Conservation (phyloP, 2,329 filamentous ascomycete species). For the Botrytis fabae region DNA sequence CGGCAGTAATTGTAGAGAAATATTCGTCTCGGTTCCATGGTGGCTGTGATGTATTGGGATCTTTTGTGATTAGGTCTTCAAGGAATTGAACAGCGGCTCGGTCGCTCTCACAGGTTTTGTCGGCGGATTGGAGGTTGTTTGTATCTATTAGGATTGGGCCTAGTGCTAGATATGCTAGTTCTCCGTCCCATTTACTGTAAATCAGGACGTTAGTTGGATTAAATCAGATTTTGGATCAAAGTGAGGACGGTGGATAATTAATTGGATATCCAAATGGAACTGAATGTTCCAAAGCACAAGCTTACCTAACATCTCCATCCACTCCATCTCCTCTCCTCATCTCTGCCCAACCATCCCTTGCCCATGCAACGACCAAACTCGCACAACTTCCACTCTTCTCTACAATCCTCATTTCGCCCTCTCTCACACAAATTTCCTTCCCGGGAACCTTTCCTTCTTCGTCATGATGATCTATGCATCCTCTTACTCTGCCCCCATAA, state of each 20-base stretch:
- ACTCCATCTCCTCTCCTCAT: slow-evolving; percentile 45
- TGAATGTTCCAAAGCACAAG: too few relatives aligned
- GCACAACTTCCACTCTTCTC: slow-evolving; percentile 70
- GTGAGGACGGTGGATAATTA: neutral
- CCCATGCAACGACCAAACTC: slow-evolving; percentile 66
- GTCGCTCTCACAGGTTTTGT: slow-evolving; percentile 67
- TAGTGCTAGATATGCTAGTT: slow-evolving; percentile 66
- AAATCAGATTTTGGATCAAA: neutral
- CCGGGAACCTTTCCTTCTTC: slow-evolving; percentile 61
- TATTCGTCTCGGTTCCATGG: slow-evolving; percentile 56
- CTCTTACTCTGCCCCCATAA: slow-evolving; percentile 56
- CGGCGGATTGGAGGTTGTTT: slow-evolving; percentile 58
- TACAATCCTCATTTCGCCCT: slow-evolving; percentile 59
- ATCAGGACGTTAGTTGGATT: neutral
- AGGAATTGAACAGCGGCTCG: slow-evolving; percentile 57
- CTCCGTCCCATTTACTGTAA: slow-evolving; percentile 47
- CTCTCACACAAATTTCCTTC: slow-evolving; percentile 46
- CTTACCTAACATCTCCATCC: neutral
- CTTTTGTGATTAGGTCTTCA: slow-evolving; percentile 46
- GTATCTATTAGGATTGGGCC: slow-evolving; percentile 76
- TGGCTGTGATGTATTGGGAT: slow-evolving; percentile 7
- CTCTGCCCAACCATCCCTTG: slow-evolving; percentile 57
- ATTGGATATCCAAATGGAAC: neutral
- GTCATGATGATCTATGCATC: slow-evolving; percentile 76
- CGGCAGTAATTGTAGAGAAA: slow-evolving; percentile 58